These are phyloP conservation scores for Penicillium thymicola DNA, from an alignment of 2,329 filamentous ascomycete genomes.

Conservation along the genomic window DNA sequence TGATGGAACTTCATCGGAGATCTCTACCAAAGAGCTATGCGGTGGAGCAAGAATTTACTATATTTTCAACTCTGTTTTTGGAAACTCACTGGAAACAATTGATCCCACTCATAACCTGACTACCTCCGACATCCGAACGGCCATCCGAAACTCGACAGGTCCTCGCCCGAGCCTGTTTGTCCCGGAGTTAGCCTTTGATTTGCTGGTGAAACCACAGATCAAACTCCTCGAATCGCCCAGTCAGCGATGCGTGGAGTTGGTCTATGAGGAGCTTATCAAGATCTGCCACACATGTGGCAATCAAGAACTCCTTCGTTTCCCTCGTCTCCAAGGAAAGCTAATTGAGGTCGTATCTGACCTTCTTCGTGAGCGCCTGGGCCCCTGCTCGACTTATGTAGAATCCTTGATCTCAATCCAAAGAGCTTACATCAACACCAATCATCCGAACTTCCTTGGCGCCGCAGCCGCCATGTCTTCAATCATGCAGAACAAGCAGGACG, in stretches of 20 bases:
- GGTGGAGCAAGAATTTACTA: conserved; percentile 96
- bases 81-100: conserved; percentile 91
- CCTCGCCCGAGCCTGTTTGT: conserved; percentile 94
- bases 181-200: conserved; percentile 93
- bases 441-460: conserved; percentile 95
- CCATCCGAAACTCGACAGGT: conserved; percentile 96
- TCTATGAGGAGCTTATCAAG: conserved; percentile 98
- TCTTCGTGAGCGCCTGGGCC: conserved; percentile 84
- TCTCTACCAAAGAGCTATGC: conserved; percentile 96
- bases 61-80: conserved; percentile 98
- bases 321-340: conserved; percentile 88
- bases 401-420: conserved; percentile 96
- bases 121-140: conserved; percentile 90
- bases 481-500: conserved; percentile 89
- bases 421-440: conserved; percentile 99
- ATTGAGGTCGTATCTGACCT: conserved; percentile 98
- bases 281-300: conserved; percentile 98
- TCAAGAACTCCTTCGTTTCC: conserved; percentile 86
- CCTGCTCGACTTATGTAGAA: conserved; percentile 86
- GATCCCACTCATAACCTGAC: conserved; percentile 95
- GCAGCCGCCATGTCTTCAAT: conserved; percentile 97
- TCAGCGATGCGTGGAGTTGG: conserved; percentile 93
- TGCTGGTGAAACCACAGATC: conserved; percentile 97
- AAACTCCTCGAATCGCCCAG: conserved; percentile 93
- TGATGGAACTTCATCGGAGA: conserved; percentile 96